Evolutionary conservation across 148 eudicot genomes (phyloP), one percentile per base, ranked within the genome.

Genomic region (Vaccinium myrtillus): DNA sequence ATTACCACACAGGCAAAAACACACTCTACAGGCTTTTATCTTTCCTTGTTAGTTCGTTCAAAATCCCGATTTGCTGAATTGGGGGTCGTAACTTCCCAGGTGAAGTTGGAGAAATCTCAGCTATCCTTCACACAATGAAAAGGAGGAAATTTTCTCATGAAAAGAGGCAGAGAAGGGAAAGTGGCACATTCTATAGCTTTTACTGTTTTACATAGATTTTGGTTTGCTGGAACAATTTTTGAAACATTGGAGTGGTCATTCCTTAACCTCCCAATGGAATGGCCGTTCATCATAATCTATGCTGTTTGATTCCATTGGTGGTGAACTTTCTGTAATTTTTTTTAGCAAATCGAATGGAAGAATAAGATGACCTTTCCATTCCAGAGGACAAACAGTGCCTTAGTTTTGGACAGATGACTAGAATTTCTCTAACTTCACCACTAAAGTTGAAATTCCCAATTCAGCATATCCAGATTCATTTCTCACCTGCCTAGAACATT

Each of bases 1-100:
- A 36, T 87, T 92, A 75, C 93, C 95, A 7, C 89, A 91, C 90
- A 91, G 92, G 95, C 84, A 87, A 67, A 43, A 85, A 74, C 46
- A 78, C 70, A 58, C 71, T 2, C 65, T 78, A 6, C 59, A 55
- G 30, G 21, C 69, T 21, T 59, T 67, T 14, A 19, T 8, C 39
- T 4, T 12, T 12, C 27, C n/a, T 54, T 8, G 8, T 56, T 27
- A 1, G 55, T 61, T 61, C 11, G 3, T 61, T 21, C 67, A 7
- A 21, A 59, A 21, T 61, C 67, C 12, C 21, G 73, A 67, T 67
- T 19, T 11, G 13, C 36, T 67, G 73, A 67, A 67, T 67, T 67
- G 30, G 73, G 14, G 73, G 73, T 67, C 15, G n/a, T 36, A 71
- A 71, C 76, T 39, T 13, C 76, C 36, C 13, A 30, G 48, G 76